phyloP scores from a whole-genome alignment of 2,329 filamentous ascomycete genomes.

The Fusarium mexicanum region DNA sequence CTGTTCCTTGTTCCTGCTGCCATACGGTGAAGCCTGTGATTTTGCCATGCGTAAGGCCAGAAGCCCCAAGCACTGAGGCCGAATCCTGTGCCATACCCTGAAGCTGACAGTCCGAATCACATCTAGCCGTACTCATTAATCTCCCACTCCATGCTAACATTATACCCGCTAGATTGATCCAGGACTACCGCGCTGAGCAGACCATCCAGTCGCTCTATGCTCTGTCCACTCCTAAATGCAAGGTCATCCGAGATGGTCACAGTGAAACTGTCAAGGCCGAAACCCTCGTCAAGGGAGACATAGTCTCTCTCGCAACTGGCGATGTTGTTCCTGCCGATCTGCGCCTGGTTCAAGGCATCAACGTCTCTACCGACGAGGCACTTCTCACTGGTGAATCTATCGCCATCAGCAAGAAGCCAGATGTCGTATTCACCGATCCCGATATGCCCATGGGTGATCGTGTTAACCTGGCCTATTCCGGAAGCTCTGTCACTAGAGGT shows the following conservation, averaged over 20 bases:
- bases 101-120: conserved; percentile 39
- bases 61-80: conserved; percentile 42
- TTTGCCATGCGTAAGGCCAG: conserved; percentile 38
- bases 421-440: conserved; percentile 61
- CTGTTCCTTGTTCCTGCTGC: conserved; percentile 35
- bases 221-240: conserved; percentile 67
- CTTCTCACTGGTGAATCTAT: conserved; percentile 79
- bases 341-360: conserved; percentile 72
- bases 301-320: conserved; percentile 70
- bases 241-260: conserved; percentile 64
- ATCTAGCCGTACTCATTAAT: conserved; percentile 17
- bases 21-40: conserved; percentile 44
- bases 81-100: conserved; percentile 43
- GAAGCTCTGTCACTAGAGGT: conserved; percentile 76
- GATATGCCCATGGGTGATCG: conserved; percentile 74
- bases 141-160: conserved; percentile 42
- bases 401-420: conserved; percentile 72
- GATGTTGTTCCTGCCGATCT: conserved; percentile 77
- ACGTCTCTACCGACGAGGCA: conserved; percentile 80
- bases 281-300: conserved; percentile 71
- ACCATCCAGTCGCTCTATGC: conserved; percentile 69
- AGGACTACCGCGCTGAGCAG: conserved; percentile 70
- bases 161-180: conserved; percentile 57
- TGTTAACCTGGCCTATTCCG: conserved; percentile 76
- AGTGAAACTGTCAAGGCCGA: conserved; percentile 64